Evolutionary conservation across 805 yeast species (phyloP).

Genomic region (Ogataea ganodermae): DNA sequence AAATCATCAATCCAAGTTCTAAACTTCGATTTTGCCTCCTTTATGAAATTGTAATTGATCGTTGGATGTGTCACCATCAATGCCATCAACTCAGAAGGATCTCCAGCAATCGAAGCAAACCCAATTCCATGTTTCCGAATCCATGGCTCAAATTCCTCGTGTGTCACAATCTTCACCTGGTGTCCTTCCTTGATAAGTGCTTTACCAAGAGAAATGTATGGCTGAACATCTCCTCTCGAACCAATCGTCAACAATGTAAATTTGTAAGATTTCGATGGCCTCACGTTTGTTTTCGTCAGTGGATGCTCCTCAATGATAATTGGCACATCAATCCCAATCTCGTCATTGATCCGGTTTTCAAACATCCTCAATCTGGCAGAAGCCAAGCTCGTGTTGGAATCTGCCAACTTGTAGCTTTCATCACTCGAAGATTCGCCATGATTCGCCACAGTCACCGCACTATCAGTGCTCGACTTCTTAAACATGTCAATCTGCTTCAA

Average conservation of each 20-base stretch:
- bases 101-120: constrained; percentile 82
- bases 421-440: constrained; percentile 21
- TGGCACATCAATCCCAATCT: constrained; percentile 67
- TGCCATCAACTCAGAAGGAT: constrained; percentile 89
- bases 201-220: constrained; percentile 86
- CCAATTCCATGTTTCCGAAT: constrained; percentile 63
- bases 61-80: constrained; percentile 91
- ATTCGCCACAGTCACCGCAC: constrained; percentile 6
- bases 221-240: constrained; percentile 96
- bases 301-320: constrained; percentile 70
- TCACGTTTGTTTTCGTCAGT: constrained; percentile 36
- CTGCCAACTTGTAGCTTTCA: constrained; percentile 36
- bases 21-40: constrained; percentile 81
- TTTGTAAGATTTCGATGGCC: constrained; percentile 55
- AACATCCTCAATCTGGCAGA: constrained; percentile 64
- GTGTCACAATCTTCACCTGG: constrained; percentile 81
- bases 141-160: constrained; percentile 78
- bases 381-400: constrained; percentile 37
- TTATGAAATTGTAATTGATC: constrained; percentile 76
- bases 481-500: constrained; percentile 50
- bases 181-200: constrained; percentile 84
- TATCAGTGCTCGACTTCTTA: constrained; percentile 28
- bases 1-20: constrained; percentile 81
- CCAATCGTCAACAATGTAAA: constrained; percentile 86
- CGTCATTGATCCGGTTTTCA: constrained; percentile 64